A percentile compares a stretch with the other conserved stretches of the same genome.
Evolutionary conservation across 2,329 filamentous ascomycete species (phyloP).

Genomic region (Aspergillus arachidicola): DNA sequence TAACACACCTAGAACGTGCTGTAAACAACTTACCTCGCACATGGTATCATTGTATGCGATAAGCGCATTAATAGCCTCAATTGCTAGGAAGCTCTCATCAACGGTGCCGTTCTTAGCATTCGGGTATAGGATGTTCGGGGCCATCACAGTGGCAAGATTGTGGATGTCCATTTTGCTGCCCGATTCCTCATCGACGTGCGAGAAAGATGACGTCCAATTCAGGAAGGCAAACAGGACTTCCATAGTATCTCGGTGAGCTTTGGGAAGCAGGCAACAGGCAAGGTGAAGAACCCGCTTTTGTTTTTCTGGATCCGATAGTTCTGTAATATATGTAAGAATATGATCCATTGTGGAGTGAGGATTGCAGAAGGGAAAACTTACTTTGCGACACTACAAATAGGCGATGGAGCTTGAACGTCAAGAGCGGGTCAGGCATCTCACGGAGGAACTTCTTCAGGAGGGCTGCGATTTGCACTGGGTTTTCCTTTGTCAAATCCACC

Average conservation of each 20-base stretch:
- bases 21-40: slow-evolving; percentile 74
- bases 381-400: slow-evolving; percentile 88
- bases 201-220: slow-evolving; percentile 96
- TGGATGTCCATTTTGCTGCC: slow-evolving; percentile 99
- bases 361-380: slow-evolving; percentile 41
- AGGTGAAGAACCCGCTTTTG: slow-evolving; percentile 85
- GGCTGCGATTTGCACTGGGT: slow-evolving; percentile 90
- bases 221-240: slow-evolving; percentile 95
- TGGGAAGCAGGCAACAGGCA: slow-evolving; percentile 88
- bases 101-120: slow-evolving; percentile 70
- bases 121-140: slow-evolving; percentile 88
- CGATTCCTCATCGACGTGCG: slow-evolving; percentile 93
- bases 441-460: slow-evolving; percentile 93
- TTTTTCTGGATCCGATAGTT: slow-evolving; percentile 79
- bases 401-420: slow-evolving; percentile 92
- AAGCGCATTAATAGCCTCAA: slow-evolving; percentile 86
- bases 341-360: neutral
- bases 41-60: slow-evolving; percentile 95
- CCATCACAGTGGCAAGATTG: slow-evolving; percentile 95
- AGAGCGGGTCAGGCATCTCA: slow-evolving; percentile 88
- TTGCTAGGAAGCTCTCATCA: slow-evolving; percentile 87
- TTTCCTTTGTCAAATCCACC: slow-evolving; percentile 84
- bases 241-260: slow-evolving; percentile 87
- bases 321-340: slow-evolving; percentile 37
- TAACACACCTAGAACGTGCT: neutral